Conservation (phyloP, 768 basidiomycete species). For the Phylloporus sp. region DNA sequence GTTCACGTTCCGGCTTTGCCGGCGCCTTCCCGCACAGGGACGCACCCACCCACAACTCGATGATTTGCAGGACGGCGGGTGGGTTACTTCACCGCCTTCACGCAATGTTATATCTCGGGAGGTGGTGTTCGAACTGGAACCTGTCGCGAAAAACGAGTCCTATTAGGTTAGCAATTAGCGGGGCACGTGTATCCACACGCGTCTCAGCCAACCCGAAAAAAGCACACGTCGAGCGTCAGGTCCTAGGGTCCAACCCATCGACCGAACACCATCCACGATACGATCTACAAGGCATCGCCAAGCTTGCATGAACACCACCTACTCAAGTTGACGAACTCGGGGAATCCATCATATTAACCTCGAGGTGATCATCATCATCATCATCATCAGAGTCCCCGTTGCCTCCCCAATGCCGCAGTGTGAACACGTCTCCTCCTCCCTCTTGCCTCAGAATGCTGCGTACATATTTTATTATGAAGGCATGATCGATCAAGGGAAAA, state of each 20-base stretch:
- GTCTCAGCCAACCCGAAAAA: background rate
- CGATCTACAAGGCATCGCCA: constrained; percentile 8
- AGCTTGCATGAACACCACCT: constrained; percentile 6
- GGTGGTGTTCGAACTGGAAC: too few relatives aligned
- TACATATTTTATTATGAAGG: constrained; percentile 8
- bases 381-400: constrained; percentile 24
- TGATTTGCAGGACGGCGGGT: constrained; percentile 35
- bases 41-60: constrained; percentile 44
- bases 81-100: too few relatives aligned
- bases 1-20: constrained; percentile 39
- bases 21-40: constrained; percentile 44
- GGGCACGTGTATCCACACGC: constrained; percentile 16
- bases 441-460: constrained; percentile 56
- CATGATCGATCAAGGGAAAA: background rate
- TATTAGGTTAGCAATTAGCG: constrained; percentile 6
- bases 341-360: constrained; percentile 24
- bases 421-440: constrained; percentile 53
- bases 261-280: constrained; percentile 3
- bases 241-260: constrained; percentile 4
- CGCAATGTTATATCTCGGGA: constrained; percentile 60
- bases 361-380: constrained; percentile 20
- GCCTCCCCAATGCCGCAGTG: constrained; percentile 37
- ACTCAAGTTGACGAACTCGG: constrained; percentile 9
- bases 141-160: background rate
- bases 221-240: constrained; percentile 8